phyloP scores from a whole-genome alignment of 2,329 filamentous ascomycete genomes.

The Grosmannia huntii region DNA sequence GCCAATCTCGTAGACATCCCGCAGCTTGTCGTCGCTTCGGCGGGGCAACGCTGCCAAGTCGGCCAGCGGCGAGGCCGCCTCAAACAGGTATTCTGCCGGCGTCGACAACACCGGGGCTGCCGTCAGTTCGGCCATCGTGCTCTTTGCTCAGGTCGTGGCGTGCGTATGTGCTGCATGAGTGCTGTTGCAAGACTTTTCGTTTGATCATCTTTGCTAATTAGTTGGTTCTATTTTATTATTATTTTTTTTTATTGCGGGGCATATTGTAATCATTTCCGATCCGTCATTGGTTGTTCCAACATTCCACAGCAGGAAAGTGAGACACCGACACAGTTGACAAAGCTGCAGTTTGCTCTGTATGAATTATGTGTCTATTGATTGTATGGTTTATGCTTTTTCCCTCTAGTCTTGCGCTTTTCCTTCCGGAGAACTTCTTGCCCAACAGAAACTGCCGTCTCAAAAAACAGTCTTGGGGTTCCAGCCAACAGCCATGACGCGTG shows the following conservation, averaged over 20 bases:
- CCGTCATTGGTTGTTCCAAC: not conserved
- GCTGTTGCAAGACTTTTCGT: not conserved
- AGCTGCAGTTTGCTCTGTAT: not conserved
- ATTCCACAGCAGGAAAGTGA: not conserved
- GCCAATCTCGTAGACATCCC: constrained; percentile 70
- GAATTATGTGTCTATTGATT: no score
- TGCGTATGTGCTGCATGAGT: not conserved
- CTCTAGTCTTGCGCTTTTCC: no score
- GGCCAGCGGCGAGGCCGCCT: constrained; percentile 30
- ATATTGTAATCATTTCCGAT: not conserved
- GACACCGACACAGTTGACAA: not conserved
- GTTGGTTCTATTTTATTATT: not conserved
- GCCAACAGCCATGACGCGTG: constrained; percentile 23
- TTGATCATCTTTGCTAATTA: not conserved
- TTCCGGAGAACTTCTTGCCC: no score
- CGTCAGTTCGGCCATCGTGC: constrained; percentile 33
- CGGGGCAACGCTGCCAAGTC: constrained; percentile 18
- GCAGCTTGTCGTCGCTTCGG: constrained; percentile 53
- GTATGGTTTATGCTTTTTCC: no score
- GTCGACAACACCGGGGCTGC: constrained; percentile 50
- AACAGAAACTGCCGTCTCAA: constrained; percentile 5
- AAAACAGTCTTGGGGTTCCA: constrained; percentile 19
- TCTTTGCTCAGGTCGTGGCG: not conserved
- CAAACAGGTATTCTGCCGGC: constrained; percentile 46
- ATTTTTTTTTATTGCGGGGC: not conserved